Percentiles rank a stretch among this genome's conserved stretches.
Evolutionary conservation across 306 rosid species (phyloP).

Genomic region (Bauhinia variegata): DNA sequence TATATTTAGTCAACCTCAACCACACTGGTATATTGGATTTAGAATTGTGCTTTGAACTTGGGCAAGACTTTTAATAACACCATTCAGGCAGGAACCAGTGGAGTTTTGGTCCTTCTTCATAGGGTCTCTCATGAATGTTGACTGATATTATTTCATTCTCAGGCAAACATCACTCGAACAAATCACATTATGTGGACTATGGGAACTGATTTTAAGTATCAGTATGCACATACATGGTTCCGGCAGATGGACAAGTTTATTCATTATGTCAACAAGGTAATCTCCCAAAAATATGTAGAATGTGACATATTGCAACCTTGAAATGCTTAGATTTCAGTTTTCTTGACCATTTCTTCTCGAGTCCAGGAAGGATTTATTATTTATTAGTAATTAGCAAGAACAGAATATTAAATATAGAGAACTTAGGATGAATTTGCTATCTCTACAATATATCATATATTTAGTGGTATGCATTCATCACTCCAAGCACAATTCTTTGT

Average conservation of each 20-base stretch:
- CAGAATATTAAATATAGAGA: neutral
- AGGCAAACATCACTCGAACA: constrained; percentile 95
- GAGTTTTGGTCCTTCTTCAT: constrained; percentile 23
- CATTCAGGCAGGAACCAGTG: constrained; percentile 8
- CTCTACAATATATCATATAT: too few relatives aligned
- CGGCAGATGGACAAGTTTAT: constrained; percentile 92
- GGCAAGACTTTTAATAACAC: constrained; percentile 11
- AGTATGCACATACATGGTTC: constrained; percentile 91
- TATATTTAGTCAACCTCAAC: constrained; percentile 17
- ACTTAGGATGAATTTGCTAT: neutral
- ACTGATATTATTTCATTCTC: constrained; percentile 40
- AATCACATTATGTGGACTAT: constrained; percentile 98
- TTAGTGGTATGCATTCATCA: too few relatives aligned
- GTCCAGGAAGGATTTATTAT: constrained; percentile 8
- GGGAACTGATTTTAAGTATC: constrained; percentile 99
- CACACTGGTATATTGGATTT: neutral
- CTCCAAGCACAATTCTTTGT: too few relatives aligned
- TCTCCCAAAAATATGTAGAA: constrained; percentile 16
- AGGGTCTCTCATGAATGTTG: constrained; percentile 27
- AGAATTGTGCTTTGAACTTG: constrained; percentile 26
- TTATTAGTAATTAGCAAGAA: neutral
- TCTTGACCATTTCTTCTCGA: constrained; percentile 3
- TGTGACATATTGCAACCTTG: constrained; percentile 19
- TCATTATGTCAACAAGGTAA: constrained; percentile 92
- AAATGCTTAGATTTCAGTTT: constrained; percentile 12